A percentile compares a stretch with the other conserved stretches of the same genome.
Evolutionary conservation across 2,329 filamentous ascomycete species (phyloP).

Genomic region (Trichoderma atrobrunneum): DNA sequence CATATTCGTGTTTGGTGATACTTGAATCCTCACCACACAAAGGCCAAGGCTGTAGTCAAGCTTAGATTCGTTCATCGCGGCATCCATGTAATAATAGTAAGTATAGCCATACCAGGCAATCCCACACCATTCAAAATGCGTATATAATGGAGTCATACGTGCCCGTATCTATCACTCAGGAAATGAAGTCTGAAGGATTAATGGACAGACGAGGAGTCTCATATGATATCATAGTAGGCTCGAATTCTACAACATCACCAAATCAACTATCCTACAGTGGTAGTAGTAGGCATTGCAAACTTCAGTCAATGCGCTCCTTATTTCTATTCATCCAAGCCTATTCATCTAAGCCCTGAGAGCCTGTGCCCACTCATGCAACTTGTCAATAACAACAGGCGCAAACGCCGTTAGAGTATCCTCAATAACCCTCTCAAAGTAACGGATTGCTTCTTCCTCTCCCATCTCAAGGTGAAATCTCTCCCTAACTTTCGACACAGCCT

Average conservation of each 20-base stretch:
- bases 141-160: not conserved
- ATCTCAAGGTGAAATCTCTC: constrained; percentile 92
- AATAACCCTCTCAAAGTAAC: constrained; percentile 84
- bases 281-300: not conserved
- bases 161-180: not conserved
- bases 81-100: not conserved
- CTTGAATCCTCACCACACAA: constrained; percentile 33
- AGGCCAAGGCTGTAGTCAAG: not conserved
- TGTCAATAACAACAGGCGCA: constrained; percentile 91
- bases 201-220: not conserved
- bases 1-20: constrained; percentile 75
- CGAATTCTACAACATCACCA: not conserved
- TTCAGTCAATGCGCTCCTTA: not conserved
- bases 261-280: not conserved
- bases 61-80: not conserved
- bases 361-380: constrained; percentile 90
- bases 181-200: not conserved
- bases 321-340: constrained; percentile 44
- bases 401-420: constrained; percentile 86
- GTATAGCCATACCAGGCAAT: not conserved
- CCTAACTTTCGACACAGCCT: constrained; percentile 90
- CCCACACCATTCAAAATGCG: not conserved
- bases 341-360: constrained; percentile 68
- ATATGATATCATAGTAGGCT: not conserved
- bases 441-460: constrained; percentile 86